Base-by-base conservation (phyloP, 2,329 filamentous ascomycete species). In the Trichophaea hybrida region DNA sequence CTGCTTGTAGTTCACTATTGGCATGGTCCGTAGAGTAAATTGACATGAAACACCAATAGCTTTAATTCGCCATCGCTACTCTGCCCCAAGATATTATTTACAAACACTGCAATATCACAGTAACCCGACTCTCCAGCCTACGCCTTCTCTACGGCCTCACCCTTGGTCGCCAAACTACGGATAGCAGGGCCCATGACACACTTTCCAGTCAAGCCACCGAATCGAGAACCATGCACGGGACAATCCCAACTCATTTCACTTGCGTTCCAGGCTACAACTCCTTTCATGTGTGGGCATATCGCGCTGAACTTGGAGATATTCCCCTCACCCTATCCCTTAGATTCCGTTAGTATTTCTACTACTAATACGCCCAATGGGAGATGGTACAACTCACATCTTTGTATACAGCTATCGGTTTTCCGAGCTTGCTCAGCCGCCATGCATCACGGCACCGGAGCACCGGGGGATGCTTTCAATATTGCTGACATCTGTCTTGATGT, bases 171-270 rank as follows among this genome's bases (percentile, higher is more conserved):
- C 50, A 65, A 61, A 4, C 59, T 62, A n/a, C 58, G 59, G 40
- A 72, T 73, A 0, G 71, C 65, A 6, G 73, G 73, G 0, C 73
- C 73, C 17, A 67, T 68, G 4, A 74, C 61, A 59, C 73, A 73
- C 17, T 72, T 58, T 0, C 72, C 72, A 12, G 69, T 69, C 34
- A 67, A 65, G 0, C 70, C 63, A 48, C 62, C 71, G 60, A 74
- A 75, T 6, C 74, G 68, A 57, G 73, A 75, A 1, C 74, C 74
- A 59, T 75, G 74, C 0, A 75, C 69, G 0, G 78, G 78, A 63
- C 78, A 81, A 68, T 81, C 78, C 70, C 75, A 80, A 55, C 73
- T 76, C 70, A 77, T 78, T 69, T 80, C 77, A 0, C 71, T 70
- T 4, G 69, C 64, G 61, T 81, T 81, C 78, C 78, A 81, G 67